Base-by-base conservation (phyloP, 2,329 filamentous ascomycete genomes). In the Ascochyta koolunga region DNA sequence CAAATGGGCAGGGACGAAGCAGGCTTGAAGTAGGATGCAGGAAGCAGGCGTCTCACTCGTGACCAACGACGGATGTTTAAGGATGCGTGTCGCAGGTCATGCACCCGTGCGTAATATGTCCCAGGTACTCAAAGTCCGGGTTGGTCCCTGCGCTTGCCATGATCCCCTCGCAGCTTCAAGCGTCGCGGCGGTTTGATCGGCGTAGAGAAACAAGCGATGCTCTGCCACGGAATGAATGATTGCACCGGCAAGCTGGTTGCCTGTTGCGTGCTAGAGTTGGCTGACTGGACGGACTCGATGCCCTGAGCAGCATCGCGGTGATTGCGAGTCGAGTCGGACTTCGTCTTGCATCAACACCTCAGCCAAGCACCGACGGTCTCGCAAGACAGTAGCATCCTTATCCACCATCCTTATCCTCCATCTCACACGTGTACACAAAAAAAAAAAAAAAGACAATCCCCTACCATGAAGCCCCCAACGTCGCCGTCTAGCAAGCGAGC, bases 171-270 rank as follows among this genome's bases (percentile, higher is more conserved):
- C 59, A 56, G 58, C 49, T 49, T 53, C 51, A 58, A 47, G 32
- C 43, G 39, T 47, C 44, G 42, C 22, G 27, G 52, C 55, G 41
- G 67, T 70, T 62, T 70, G 67, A 70, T 70, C 67, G 58, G 42
- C 65, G 40, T 46, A 45, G 48, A 41, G 60, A 64, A 69, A 66
- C 63, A 66, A 62, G 65, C 59, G 61, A 60, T 52, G 29, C 35
- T 33, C 33, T 49, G 61, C 59, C 59, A 56, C 62, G 48, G 53
- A 54, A 51, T 59, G 53, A 54, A 51, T 59, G 49, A 64, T 59
- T 61, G 53, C 37, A 33, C 25, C 32, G 16, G 21, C 50, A 54
- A 27, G 38, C 44, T 39, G 33, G 29, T 39, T 39, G 44, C 50
- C 38, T 54, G 44, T 35, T 21, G 9, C 18, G 6, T 38, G n/a